Base-by-base conservation (phyloP, 2,329 filamentous ascomycete species). In the Aspergillus transmontanensis region DNA sequence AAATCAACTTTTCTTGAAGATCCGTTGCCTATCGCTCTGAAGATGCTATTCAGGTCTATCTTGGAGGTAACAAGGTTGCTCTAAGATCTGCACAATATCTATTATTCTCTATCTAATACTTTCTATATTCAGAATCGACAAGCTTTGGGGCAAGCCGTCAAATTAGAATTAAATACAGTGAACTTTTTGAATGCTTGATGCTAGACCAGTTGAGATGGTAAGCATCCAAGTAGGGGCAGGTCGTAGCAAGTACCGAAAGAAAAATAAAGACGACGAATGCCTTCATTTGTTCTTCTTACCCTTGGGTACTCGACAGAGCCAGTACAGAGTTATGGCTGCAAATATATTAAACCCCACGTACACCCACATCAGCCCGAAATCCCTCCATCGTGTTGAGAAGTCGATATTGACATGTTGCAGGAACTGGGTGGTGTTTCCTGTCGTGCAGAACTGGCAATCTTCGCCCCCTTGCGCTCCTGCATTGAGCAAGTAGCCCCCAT, bases 401-500 rank as follows among this genome's bases (percentile, higher is more conserved):
- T 46, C 26, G 10, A 54, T 54, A 26, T 60, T 43, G 2, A 56
- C 26, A 14, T n/a, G 28, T 7, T n/a, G 30, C 19, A 63, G 55
- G 19, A 57, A 63, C 28, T 53, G n/a, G 39, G 57, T 57, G 2
- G 61, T 57, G 2, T 30, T 45, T 6, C 21, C 55, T 34, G 57
- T 51, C 1, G 53, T 4, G 54, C 61, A 63, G 36, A 51, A 63
- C 6, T 36, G 36, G 28, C 61, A 63, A 14, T n/a, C 30, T 2
- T 32, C 21, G 23, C 46, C 23, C 14, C 46, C 46, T 4, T 39
- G 48, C 4, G 59, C 62, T 19, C 39, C 45, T 19, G 46, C 19
- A 23, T 64, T 39, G 7, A 58, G 32, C 41, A 64, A 11, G 16
- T 54, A 55, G 2, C 62, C 62, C 4, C 62, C 59, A 11, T 56